These are phyloP conservation scores for Lithocarpus polystachyus DNA, from an alignment of 306 rosid genomes.

Conservation along the genomic window DNA sequence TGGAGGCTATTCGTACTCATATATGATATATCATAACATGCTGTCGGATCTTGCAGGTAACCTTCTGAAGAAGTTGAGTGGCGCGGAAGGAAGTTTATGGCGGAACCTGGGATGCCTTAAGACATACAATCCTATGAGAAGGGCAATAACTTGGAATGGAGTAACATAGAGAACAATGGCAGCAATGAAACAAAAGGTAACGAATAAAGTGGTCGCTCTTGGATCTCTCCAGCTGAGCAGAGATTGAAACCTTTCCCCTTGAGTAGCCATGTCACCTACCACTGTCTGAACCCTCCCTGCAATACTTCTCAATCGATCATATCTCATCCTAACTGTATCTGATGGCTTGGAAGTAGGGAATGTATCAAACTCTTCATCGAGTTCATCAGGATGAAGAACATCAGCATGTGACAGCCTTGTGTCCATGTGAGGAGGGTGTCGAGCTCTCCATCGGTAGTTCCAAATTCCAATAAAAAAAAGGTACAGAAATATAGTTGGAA, in stretches of 20 bases:
- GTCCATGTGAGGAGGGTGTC: conserved; percentile 96
- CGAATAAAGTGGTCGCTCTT: conserved; percentile 69
- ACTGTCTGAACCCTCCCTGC: conserved; percentile 86
- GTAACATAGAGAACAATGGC: conserved; percentile 77
- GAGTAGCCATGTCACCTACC: conserved; percentile 84
- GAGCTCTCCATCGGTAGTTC: conserved; percentile 78
- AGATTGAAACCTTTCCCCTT: conserved; percentile 84
- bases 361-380: conserved; percentile 80
- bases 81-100: conserved; percentile 66
- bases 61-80: conserved; percentile 82
- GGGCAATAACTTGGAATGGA: conserved; percentile 71
- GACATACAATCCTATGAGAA: conserved; percentile 57
- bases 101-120: conserved; percentile 84
- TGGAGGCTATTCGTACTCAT: conserved; percentile 17
- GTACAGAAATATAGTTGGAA: conserved; percentile 80
- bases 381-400: conserved; percentile 74
- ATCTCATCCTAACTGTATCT: conserved; percentile 69
- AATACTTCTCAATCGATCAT: conserved; percentile 77
- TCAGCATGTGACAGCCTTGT: conserved; percentile 78
- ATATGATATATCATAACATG: conserved; percentile 34
- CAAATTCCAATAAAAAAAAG: conserved; percentile 87
- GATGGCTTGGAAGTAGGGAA: conserved; percentile 69
- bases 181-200: conserved; percentile 61
- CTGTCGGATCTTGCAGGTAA: conserved; percentile 88
- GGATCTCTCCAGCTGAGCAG: conserved; percentile 93